Evolutionary conservation across 2,329 filamentous ascomycete species (phyloP), one percentile per base, ranked within the genome.

Genomic region (Aspergillus sp.): DNA sequence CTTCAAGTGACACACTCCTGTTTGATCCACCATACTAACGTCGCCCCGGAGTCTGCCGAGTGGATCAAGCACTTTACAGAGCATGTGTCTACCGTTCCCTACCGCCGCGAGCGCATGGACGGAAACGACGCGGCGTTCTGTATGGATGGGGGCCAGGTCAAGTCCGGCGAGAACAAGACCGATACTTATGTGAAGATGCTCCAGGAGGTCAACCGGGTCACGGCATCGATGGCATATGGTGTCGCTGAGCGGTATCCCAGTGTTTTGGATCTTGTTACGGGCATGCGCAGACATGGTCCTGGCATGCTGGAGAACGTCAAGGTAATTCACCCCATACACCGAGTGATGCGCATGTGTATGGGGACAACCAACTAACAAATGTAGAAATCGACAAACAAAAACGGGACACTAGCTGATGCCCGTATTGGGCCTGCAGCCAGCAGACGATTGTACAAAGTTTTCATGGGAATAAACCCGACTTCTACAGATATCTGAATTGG

Each of bases 101-200:
- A 92, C 68, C 82, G 83, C 13, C 67, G 63, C 6, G 72, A 77
- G 50, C 67, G 72, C 30, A 73, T 75, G 49, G 77, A 80, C 1
- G 65, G 74, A 2, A 84, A 76, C 14, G 70, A 75, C 59, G 68
- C 73, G 3, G 71, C 81, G 0, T 93, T 93, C 67, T 92, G 88
- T 71, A 91, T 92, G 86, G 88, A 90, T 49, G 76, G 78, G 1
- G 89, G 89, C 0, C 89, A 93, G 70, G 86, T 93, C 40, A 83
- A 82, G 50, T 82, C 84, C 0, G 89, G 89, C 24, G 82, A 87
- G 24, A 81, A 83, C 41, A 72, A 79, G 2, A 68, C 74, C 6
- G 88, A 92, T 61, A 89, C 85, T 0, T 93, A 87, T 57, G 75
- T 84, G 42, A 82, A 83, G 58, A 89, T 93, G 88, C 73, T 94